Conservation (phyloP, 2,329 filamentous ascomycete genomes). For the Clonostachys byssicola region DNA sequence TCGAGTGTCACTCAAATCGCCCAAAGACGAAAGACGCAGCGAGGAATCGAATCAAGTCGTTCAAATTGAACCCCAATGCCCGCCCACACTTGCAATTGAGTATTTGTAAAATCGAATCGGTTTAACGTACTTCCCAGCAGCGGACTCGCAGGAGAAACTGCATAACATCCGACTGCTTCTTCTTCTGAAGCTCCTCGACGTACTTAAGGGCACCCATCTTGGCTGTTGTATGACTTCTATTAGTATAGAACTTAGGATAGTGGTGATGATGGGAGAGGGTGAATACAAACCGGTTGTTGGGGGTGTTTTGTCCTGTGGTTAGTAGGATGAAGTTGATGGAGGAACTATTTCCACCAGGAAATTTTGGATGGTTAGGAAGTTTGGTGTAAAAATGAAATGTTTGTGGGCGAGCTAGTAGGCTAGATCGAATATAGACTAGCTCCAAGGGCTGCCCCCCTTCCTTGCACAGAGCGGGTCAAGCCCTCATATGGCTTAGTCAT, state of each 20-base stretch:
- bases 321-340: slow-evolving; percentile 17
- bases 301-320: slow-evolving; percentile 23
- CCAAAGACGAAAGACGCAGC: too few species aligned
- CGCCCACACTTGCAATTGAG: not conserved
- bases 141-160: slow-evolving; percentile 99
- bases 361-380: slow-evolving; percentile 14
- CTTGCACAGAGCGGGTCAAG: not conserved
- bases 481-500: not conserved
- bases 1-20: not conserved
- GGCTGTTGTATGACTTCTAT: slow-evolving; percentile 26
- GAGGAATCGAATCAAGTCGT: not conserved
- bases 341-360: slow-evolving; percentile 6
- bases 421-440: slow-evolving; percentile 17
- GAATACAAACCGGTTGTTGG: not conserved
- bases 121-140: slow-evolving; percentile 93
- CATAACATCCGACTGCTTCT: slow-evolving; percentile 99
- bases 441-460: slow-evolving; percentile 20
- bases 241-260: not conserved
- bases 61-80: slow-evolving; percentile 1
- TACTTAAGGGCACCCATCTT: slow-evolving; percentile 99
- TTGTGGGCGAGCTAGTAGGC: slow-evolving; percentile 31
- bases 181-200: slow-evolving; percentile 99
- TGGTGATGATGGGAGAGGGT: not conserved
- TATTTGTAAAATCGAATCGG: not conserved
- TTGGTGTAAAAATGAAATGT: slow-evolving; percentile 26